Base-by-base conservation (phyloP, 345 rosid species). In the Populus tremula region DNA sequence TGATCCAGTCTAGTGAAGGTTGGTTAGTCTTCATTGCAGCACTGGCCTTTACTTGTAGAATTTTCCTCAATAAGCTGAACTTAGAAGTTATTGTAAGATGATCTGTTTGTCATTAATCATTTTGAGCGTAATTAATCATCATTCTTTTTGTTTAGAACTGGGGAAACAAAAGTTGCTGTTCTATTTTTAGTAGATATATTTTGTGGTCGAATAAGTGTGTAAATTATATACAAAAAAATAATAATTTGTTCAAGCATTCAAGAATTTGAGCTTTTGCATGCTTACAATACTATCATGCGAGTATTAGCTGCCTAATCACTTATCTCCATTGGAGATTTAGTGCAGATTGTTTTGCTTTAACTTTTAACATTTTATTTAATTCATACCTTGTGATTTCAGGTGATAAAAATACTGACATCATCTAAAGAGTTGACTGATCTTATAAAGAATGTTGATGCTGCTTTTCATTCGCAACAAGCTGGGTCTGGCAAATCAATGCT, bases 401-500 rank as follows among this genome's bases (percentile, higher is more conserved):
- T 91, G 72, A 77, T 93, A 83, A 80, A 77, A 70, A 67, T 88
- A 77, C 80, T 93, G 88, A 91, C 91, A 76, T 91, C 97, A 36
- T 89, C 90, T n/a, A 86, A 82, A 80, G 97, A 91, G 87, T 86
- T 95, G 83, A 72, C 85, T 61, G 86, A 84, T 79, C 88, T 95
- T 39, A 69, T 91, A 79, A 95, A 87, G 89, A 88, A 88, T 82
- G 87, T 91, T 18, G 86, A 91, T 77, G 71, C 83, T 59, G 88
- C 85, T 76, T 90, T 87, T 75, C 99, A 93, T 88, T 82, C 87
- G 64, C 87, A 87, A 76, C 89, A 87, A 82, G 69, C 84, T 77
- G 89, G 85, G 47, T 85, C 87, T 61, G 83, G 90, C 82, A 93
- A 84, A 73, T 81, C 89, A 70, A 74, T 73, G 77, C 80, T 78